These are phyloP conservation scores for Wickerhamomyces sp. DNA, from an alignment of 1,139 yeast genomes.

Conservation along the genomic window DNA sequence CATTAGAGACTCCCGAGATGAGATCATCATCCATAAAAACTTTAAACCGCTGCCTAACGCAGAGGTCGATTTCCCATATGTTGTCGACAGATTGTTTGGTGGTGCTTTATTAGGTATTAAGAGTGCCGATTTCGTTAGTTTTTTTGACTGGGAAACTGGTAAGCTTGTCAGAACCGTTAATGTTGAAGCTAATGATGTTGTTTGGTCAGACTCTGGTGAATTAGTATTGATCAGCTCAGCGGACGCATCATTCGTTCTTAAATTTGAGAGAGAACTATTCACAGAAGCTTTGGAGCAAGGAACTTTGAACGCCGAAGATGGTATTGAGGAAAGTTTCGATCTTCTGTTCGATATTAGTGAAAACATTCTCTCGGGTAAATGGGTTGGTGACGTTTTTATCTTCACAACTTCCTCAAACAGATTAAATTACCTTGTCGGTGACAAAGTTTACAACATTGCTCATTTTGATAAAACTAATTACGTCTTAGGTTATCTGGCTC, in stretches of 20 bases:
- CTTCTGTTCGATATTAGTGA: slow-evolving; percentile 81
- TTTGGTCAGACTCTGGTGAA: slow-evolving; percentile 95
- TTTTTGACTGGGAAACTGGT: slow-evolving; percentile 93
- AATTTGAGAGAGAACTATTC: slow-evolving; percentile 64
- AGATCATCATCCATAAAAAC: slow-evolving; percentile 71
- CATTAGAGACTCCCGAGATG: slow-evolving; percentile 62
- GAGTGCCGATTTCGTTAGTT: slow-evolving; percentile 74
- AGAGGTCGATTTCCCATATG: slow-evolving; percentile 61
- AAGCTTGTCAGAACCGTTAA: slow-evolving; percentile 76
- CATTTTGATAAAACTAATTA: slow-evolving; percentile 90
- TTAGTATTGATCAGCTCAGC: slow-evolving; percentile 72
- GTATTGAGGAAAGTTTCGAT: slow-evolving; percentile 81
- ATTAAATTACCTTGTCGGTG: slow-evolving; percentile 92
- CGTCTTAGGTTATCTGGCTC: slow-evolving; percentile 81
- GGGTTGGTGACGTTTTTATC: slow-evolving; percentile 96
- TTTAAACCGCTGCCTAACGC: slow-evolving; percentile 71
- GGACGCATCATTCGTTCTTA: slow-evolving; percentile 76
- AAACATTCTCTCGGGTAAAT: slow-evolving; percentile 78
- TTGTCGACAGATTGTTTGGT: slow-evolving; percentile 77
- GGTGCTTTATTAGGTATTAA: slow-evolving; percentile 85
- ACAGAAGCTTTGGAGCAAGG: slow-evolving; percentile 58
- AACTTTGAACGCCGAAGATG: slow-evolving; percentile 71
- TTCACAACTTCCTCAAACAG: slow-evolving; percentile 85
- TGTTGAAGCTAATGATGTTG: slow-evolving; percentile 73
- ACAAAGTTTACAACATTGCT: slow-evolving; percentile 84